Evolutionary conservation across 352 stramenopile genomes (phyloP).

Genomic region (Pythium monospermum): DNA sequence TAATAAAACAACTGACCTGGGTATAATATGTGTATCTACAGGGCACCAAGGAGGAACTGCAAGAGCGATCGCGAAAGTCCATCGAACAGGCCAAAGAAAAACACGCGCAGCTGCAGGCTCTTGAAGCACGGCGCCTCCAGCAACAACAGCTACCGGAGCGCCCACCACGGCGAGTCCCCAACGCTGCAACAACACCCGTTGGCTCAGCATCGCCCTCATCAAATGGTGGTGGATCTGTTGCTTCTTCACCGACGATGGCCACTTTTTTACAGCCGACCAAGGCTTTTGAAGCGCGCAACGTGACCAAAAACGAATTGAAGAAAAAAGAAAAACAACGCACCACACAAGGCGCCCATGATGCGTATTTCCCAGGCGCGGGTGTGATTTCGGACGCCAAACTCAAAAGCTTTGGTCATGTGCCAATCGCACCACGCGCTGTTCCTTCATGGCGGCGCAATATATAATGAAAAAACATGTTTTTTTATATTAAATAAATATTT

Average conservation of each 20-base stretch:
- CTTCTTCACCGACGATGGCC: slow-evolving; percentile 7
- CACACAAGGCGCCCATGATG: slow-evolving; percentile 47
- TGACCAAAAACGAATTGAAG: slow-evolving; percentile 45
- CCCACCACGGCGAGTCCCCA: slow-evolving; percentile 22
- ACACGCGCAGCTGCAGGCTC: slow-evolving; percentile 34
- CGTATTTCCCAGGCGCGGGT: slow-evolving; percentile 41
- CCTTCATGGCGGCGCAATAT: slow-evolving; percentile 58
- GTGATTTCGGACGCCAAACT: slow-evolving; percentile 49
- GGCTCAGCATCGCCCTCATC: slow-evolving; percentile 1
- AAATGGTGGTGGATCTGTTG: background rate
- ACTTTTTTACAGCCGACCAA: slow-evolving; percentile 30
- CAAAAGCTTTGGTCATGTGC: slow-evolving; percentile 64
- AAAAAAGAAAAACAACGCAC: slow-evolving; percentile 28
- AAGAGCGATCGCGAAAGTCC: slow-evolving; percentile 42
- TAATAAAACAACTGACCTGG: too few relatives aligned
- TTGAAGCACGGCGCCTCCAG: slow-evolving; percentile 32
- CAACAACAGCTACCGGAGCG: slow-evolving; percentile 37
- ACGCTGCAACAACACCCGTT: background rate
- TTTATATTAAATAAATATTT: too few relatives aligned
- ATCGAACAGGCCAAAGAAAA: slow-evolving; percentile 58
- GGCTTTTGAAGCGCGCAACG: slow-evolving; percentile 41
- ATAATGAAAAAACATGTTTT: slow-evolving; percentile 15
- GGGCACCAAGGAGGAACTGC: slow-evolving; percentile 40
- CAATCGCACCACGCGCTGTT: slow-evolving; percentile 55
- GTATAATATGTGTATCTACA: too few relatives aligned